phyloP scores from a whole-genome alignment of 306 rosid genomes.

The Myrica gale region DNA sequence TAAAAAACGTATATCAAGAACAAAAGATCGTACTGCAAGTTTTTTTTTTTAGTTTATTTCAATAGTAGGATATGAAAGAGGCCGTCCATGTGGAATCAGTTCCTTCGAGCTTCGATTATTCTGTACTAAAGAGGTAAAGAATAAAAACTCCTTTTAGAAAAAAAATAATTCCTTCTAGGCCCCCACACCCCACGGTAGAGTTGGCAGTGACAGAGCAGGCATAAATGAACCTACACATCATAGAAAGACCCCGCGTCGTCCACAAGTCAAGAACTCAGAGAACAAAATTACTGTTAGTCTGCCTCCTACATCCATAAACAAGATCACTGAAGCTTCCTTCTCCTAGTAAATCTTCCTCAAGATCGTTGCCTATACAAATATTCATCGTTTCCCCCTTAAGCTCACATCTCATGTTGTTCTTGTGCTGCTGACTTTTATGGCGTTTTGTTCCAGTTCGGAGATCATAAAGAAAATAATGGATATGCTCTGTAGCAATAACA shows the following conservation, averaged over 20 bases:
- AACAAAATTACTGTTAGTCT: neutral
- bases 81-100: constrained; percentile 15
- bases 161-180: neutral
- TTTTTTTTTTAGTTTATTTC: neutral
- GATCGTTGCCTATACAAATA: neutral
- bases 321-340: neutral
- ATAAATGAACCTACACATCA: neutral
- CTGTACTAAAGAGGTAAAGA: no score
- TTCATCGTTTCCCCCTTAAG: neutral
- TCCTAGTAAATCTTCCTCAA: neutral
- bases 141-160: no score
- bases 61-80: neutral
- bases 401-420: neutral
- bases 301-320: neutral
- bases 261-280: neutral
- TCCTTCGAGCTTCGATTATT: constrained; percentile 21
- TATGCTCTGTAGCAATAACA: constrained; percentile 21
- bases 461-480: constrained; percentile 27
- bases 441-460: constrained; percentile 19
- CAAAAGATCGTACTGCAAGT: neutral
- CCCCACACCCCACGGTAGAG: neutral
- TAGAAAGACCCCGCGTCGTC: neutral
- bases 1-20: no score
- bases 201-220: neutral
- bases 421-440: neutral